A percentile compares a stretch with the other conserved stretches of the same genome.
These are phyloP conservation scores for Malbranchea zuffiana DNA, from an alignment of 2,329 filamentous ascomycete species.

Conservation along the genomic window DNA sequence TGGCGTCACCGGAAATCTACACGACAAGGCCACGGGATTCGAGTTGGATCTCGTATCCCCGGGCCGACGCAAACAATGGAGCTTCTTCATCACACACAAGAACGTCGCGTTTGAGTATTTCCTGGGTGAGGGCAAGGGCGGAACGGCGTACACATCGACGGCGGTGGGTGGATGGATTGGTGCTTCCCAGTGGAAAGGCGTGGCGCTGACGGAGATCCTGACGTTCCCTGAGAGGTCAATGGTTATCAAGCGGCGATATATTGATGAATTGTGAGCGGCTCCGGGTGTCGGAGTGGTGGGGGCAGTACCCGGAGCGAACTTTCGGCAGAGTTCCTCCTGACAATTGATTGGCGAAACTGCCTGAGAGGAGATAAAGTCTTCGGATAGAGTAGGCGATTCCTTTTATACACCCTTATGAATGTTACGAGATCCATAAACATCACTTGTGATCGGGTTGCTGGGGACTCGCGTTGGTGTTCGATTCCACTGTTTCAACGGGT, in stretches of 20 bases:
- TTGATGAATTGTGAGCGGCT: no score
- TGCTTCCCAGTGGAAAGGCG: not conserved
- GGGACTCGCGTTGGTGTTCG: no score
- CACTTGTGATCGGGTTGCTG: no score
- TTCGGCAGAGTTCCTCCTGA: not conserved
- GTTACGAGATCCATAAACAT: no score
- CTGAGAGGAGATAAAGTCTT: not conserved
- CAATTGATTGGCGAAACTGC: not conserved
- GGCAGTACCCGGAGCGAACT: not conserved
- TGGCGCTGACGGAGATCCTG: conserved; percentile 2
- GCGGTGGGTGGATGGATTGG: conserved; percentile 1
- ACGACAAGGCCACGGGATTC: conserved; percentile 6
- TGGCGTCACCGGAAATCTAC: conserved; percentile 2
- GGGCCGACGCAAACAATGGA: not conserved
- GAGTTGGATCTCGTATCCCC: conserved; percentile 6
- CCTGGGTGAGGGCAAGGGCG: conserved; percentile 1
- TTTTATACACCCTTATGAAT: no score
- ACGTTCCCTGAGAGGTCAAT: conserved; percentile 3
- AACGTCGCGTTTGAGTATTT: conserved; percentile 5
- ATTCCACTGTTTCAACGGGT: no score
- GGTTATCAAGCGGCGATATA: not conserved
- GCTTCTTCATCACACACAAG: conserved; percentile 3
- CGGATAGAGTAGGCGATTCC: no score
- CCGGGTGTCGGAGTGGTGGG: not conserved
- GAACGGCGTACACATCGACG: not conserved